Base-by-base conservation (phyloP, 192 early-diverging fungal genomes). In the Powellomyces hirtus region DNA sequence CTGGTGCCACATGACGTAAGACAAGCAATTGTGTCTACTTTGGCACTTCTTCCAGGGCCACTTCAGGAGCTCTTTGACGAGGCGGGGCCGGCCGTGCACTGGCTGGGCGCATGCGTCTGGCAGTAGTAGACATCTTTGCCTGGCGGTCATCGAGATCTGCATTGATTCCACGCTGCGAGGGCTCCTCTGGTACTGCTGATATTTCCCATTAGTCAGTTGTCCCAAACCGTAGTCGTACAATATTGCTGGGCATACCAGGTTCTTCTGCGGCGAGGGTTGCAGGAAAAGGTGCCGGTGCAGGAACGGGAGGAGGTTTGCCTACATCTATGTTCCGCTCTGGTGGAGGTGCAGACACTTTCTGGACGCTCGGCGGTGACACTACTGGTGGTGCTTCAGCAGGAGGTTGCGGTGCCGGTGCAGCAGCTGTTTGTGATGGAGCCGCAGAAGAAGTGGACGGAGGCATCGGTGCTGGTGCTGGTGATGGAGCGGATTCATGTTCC, bases 11-110 rank as follows among this genome's bases (percentile, higher is more conserved):
- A n/a, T n/a, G n/a, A n/a, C n/a, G n/a, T n/a, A n/a, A 49, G 16
- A 49, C n/a, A 16, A 49, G 46, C 46, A n/a, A n/a, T n/a, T n/a
- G 40, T 13, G 40, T 37, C 11, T 73, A 74, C 70, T 59, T 56
- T 1, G 73, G 73, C 14, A 58, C 35, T 26, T 69, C 67, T 38
- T 80, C 75, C 27, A 79, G 42, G 8, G 70, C 77, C 4, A 75
- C 80, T 38, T 77, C 78, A 4, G 68, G 57, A 14, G 60, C 27
- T 18, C 76, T 60, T 20, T 73, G 71, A 45, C 80, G 81, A 13
- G 85, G 85, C 0, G 85, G 85, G 0, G 85, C 66, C 8, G 77
- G 78, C 1, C 85, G 64, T 3, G 85, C 85, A 35, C 70, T 85
- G 14, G 81, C 65, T 27, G 85, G 85, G 34, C 85, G 59, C 59